A percentile compares a stretch with the other conserved stretches of the same genome.
Conservation (phyloP, 2,329 filamentous ascomycete species). For the Verticillium dahliae region DNA sequence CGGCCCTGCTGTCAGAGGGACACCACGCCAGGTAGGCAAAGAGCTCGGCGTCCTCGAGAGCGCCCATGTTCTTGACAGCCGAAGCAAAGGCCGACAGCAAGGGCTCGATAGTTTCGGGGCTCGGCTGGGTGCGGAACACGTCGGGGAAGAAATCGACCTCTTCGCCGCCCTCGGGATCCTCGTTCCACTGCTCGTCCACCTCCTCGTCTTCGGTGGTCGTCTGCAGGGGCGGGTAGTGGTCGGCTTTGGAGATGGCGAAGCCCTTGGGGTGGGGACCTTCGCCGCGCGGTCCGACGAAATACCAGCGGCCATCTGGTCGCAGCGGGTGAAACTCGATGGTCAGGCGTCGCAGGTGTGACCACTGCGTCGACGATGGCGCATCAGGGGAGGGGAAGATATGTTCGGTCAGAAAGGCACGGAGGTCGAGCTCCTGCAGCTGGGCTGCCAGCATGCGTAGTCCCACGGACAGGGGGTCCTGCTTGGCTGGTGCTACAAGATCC, state of each 20-base stretch:
- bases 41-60: slow-evolving; percentile 16
- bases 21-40: slow-evolving; percentile 14
- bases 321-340: slow-evolving; percentile 14
- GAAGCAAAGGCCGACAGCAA: slow-evolving; percentile 15
- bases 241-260: slow-evolving; percentile 11
- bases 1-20: slow-evolving; percentile 11
- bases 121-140: slow-evolving; percentile 15
- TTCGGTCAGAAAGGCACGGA: slow-evolving; percentile 14
- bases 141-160: slow-evolving; percentile 7
- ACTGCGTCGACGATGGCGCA: slow-evolving; percentile 8
- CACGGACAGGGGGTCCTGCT: slow-evolving; percentile 14
- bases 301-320: slow-evolving; percentile 15
- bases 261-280: slow-evolving; percentile 14
- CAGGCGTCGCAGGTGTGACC: slow-evolving; percentile 14
- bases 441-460: slow-evolving; percentile 13
- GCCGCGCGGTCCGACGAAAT: slow-evolving; percentile 16
- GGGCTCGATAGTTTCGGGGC: slow-evolving; percentile 13
- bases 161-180: slow-evolving; percentile 4
- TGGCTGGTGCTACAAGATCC: slow-evolving; percentile 12
- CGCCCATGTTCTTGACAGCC: slow-evolving; percentile 14
- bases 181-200: slow-evolving; percentile 5
- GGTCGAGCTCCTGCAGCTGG: slow-evolving; percentile 12
- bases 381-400: slow-evolving; percentile 9
- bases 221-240: slow-evolving; percentile 14
- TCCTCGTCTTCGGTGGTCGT: slow-evolving; percentile 11